Conservation (phyloP, 768 basidiomycete species). For the Mrakia hoshinonis region DNA sequence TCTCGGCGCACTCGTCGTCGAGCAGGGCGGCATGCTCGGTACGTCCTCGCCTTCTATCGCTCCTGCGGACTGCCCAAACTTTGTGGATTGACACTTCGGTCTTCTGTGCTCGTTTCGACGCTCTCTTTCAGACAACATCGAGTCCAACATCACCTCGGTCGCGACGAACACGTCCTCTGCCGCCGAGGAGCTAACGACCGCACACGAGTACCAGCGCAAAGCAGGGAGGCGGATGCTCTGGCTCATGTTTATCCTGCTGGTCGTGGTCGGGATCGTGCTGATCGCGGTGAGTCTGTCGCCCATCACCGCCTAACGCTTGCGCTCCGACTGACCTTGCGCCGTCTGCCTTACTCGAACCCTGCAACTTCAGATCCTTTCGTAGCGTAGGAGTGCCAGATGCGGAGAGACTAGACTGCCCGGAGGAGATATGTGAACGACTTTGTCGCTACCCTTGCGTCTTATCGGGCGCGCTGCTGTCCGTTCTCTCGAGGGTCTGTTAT, state of each 20-base stretch:
- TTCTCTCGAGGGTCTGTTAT: too few relatives aligned
- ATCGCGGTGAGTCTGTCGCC: slow-evolving; percentile 62
- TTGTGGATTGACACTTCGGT: neutral
- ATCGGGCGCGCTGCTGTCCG: too few relatives aligned
- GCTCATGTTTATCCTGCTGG: slow-evolving; percentile 72
- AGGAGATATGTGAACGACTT: too few relatives aligned
- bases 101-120: neutral
- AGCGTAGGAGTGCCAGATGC: neutral
- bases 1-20: slow-evolving; percentile 82
- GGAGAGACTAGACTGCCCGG: too few relatives aligned
- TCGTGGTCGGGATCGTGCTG: slow-evolving; percentile 81
- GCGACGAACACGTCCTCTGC: slow-evolving; percentile 72
- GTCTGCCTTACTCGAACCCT: too few relatives aligned
- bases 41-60: slow-evolving; percentile 35
- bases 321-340: too few relatives aligned
- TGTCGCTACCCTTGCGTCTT: too few relatives aligned
- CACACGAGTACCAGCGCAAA: slow-evolving; percentile 86
- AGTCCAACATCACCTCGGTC: slow-evolving; percentile 81
- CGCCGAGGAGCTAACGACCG: slow-evolving; percentile 74
- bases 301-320: too few relatives aligned
- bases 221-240: slow-evolving; percentile 85
- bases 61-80: too few relatives aligned
- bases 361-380: too few relatives aligned
- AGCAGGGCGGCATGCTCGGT: slow-evolving; percentile 95
- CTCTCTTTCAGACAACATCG: slow-evolving; percentile 69